Evolutionary conservation across 257 asterid genomes (phyloP), one percentile per base, ranked within the genome.

Genomic region (Capsicum chinense): DNA sequence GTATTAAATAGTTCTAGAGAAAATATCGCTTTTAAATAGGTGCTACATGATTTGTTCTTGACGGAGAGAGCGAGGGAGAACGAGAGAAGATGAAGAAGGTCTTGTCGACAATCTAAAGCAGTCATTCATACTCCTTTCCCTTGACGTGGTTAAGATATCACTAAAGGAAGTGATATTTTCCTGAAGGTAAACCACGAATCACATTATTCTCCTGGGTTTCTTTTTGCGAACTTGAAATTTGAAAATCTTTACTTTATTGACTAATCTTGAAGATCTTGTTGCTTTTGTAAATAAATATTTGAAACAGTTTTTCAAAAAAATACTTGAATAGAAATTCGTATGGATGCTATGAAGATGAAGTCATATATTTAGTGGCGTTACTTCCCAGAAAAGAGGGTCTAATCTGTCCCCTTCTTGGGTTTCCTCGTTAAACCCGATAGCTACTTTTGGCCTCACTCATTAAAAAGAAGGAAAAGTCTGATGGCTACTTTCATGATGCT

Each of bases 71-170:
- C 11, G 14, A 13, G 63, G n/a, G 69, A 4, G 70, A 14, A 39
- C 80, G 6, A 74, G 62, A 74, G 60, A 50, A 50, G 81, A 74
- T 50, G 81, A 74, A 50, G 81, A 50, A 7, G 42, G n/a, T 74
- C 81, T 74, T 39, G 42, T 39, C 42, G 42, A 39, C 42, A 4
- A 39, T 39, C 42, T 39, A 39, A 39, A 39, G 42, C 42, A 39
- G 5, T 39, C 42, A 39, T 39, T 39, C 42, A 39, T 39, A 39
- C 4, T 39, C 42, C 42, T 39, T 39, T 39, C 42, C 42, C 42
- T 2, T 39, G 42, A 2, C 5, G 5, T 39, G 42, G 42, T 39
- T 74, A 52, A 13, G 62, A 52, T 52, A 52, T 56, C 48, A 76
- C 26, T 76, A 48, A 76, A 52, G 81, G 64, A 76, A 76, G 64